phyloP scores from a whole-genome alignment of 2,329 filamentous ascomycete genomes.

The Cladosporium oxysporum region DNA sequence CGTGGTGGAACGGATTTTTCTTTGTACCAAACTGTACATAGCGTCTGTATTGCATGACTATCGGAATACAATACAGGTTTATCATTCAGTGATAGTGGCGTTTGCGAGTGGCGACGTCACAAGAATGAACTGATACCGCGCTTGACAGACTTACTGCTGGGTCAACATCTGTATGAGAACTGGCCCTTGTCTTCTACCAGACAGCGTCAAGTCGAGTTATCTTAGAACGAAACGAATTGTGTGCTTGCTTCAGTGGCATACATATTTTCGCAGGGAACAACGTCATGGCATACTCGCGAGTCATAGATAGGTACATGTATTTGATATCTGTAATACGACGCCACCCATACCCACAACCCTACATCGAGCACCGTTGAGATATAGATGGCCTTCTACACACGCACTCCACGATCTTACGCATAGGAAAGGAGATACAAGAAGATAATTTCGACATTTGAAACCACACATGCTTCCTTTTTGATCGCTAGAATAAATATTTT shows the following conservation, averaged over 20 bases:
- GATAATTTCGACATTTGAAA: background rate
- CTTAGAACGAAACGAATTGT: background rate
- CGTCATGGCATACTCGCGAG: background rate
- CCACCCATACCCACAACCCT: background rate
- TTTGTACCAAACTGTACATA: conserved; percentile 21
- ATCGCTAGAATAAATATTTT: conserved; percentile 10
- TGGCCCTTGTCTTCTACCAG: background rate
- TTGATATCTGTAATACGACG: background rate
- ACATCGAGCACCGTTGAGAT: background rate
- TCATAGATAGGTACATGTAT: background rate
- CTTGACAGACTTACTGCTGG: background rate
- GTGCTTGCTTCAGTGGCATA: background rate
- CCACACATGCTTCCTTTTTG: conserved; percentile 4
- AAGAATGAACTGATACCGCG: background rate
- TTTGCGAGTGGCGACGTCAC: background rate
- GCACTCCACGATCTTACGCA: background rate
- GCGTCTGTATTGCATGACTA: conserved; percentile 21
- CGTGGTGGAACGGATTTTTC: conserved; percentile 15
- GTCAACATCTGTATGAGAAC: background rate
- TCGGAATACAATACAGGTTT: conserved; percentile 1
- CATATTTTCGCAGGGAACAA: background rate
- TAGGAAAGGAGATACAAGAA: background rate
- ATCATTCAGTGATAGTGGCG: background rate
- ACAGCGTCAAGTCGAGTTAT: background rate
- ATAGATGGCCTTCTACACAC: background rate